Evolutionary conservation across 768 basidiomycete genomes (phyloP), one percentile per base, ranked within the genome.

Genomic region (Austroboletus eburneus): DNA sequence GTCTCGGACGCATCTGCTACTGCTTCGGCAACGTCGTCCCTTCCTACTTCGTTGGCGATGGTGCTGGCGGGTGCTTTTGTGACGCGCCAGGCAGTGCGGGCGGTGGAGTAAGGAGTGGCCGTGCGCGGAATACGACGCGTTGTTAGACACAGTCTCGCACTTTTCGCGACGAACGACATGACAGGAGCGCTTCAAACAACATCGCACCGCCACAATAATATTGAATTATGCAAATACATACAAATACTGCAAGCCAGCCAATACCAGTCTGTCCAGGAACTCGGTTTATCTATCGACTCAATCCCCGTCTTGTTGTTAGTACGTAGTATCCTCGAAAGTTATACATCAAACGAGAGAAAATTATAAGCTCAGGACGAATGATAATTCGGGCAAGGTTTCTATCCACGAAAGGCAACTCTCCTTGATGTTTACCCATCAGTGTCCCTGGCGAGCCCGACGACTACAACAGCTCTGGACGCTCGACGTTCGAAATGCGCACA

Each of bases 41-140:
- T 39, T 54, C 30, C 49, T 51, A 63, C 14, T 49, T 60, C 21
- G 48, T 56, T 55, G 48, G 54, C 49, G 13, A 50, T 54, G 16
- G 70, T 65, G 42, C 65, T 73, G 13, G 65, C 65, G 10, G 50
- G 46, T 47, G 66, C 66, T 36, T 58, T 64, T 22, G 61, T 48
- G 14, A 59, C 48, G 17, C 54, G 57, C 2, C 62, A 55, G 21
- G 45, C 51, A 34, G 56, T 50, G 34, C 50, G 40, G 9, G 56
- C 44, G n/a, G 61, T 49, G 22, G 36, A 35, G 24, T n/a, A 22
- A 16, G 27, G 23, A 34, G 35, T 16, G 5, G 30, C 34, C 10
- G 22, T 8, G 24, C 38, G 35, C 23, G 48, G 34, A 9, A 57
- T 7, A 14, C 21, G 42, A 34, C 46, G 52, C 9, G 54, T 48